Conservation (phyloP, 176 grass and related monocot genomes). For the Melocanna baccifera region DNA sequence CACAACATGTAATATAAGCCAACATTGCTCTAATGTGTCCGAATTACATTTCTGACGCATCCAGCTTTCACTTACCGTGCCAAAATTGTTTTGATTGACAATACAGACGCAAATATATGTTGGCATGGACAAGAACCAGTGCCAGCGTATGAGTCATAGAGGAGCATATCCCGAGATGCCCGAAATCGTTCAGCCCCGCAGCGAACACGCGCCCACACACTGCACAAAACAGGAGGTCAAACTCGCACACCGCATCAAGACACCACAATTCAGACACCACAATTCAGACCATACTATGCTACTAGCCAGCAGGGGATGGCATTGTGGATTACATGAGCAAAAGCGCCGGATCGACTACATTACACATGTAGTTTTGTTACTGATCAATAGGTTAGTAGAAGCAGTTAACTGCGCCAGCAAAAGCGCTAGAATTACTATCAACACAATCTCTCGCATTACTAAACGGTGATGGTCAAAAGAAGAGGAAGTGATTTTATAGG, state of each 20-base stretch:
- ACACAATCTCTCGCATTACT: not conserved
- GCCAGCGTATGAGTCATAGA: constrained; percentile 56
- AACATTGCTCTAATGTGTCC: not conserved
- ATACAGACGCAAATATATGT: constrained; percentile 4
- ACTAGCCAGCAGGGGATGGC: no score
- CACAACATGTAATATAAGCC: not conserved
- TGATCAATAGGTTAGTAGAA: no score
- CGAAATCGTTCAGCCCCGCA: constrained; percentile 81
- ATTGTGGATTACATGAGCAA: no score
- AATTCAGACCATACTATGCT: no score
- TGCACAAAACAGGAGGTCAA: constrained; percentile 31
- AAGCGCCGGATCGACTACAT: no score
- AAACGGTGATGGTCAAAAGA: not conserved
- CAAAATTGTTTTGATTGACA: not conserved
- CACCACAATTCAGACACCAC: no score
- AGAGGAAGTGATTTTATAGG: not conserved
- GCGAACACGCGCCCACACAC: constrained; percentile 73
- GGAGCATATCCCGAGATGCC: constrained; percentile 73
- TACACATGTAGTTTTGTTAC: no score
- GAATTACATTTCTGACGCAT: not conserved
- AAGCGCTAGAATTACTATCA: not conserved
- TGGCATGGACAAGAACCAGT: constrained; percentile 10
- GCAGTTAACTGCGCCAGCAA: no score
- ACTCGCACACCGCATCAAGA: no score
- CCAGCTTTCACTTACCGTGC: not conserved